These are phyloP conservation scores for Crithidia sp. DNA, from an alignment of 208 protist genomes.

Conservation along the genomic window DNA sequence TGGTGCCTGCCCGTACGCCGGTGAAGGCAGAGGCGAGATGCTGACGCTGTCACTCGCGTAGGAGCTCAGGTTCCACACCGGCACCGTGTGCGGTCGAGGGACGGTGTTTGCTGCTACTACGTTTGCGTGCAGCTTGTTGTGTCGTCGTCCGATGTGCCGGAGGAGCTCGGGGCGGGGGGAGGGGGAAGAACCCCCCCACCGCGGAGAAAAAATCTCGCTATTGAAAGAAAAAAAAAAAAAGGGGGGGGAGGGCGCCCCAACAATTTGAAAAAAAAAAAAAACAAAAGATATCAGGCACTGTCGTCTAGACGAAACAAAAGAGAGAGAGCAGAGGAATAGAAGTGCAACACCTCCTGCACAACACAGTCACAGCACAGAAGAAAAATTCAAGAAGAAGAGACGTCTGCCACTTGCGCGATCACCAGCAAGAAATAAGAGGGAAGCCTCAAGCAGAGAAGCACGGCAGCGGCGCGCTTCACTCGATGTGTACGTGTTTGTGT, in stretches of 20 bases:
- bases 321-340: too few relatives aligned
- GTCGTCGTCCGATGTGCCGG: slow-evolving; percentile 5
- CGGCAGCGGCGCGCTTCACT: too few relatives aligned
- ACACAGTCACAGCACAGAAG: too few relatives aligned
- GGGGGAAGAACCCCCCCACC: too few relatives aligned
- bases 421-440: too few relatives aligned
- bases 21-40: slow-evolving; percentile 20
- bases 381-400: too few relatives aligned
- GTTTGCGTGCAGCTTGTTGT: slow-evolving; percentile 7
- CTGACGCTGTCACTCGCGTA: slow-evolving; percentile 21
- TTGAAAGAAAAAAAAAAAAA: background rate
- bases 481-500: too few relatives aligned
- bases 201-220: slow-evolving; percentile 20
- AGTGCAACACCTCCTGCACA: too few relatives aligned
- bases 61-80: slow-evolving; percentile 16
- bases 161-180: background rate
- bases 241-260: background rate
- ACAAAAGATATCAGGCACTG: background rate
- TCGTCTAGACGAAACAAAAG: too few relatives aligned
- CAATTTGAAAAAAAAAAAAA: background rate
- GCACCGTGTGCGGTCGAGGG: slow-evolving; percentile 1
- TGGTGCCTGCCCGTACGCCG: slow-evolving; percentile 12
- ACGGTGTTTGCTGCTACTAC: too few relatives aligned
- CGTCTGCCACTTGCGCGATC: too few relatives aligned
- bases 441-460: too few relatives aligned